A percentile compares a stretch with the other conserved stretches of the same genome.
Conservation (phyloP, 2,329 filamentous ascomycete genomes). For the Aspergillus sp. region DNA sequence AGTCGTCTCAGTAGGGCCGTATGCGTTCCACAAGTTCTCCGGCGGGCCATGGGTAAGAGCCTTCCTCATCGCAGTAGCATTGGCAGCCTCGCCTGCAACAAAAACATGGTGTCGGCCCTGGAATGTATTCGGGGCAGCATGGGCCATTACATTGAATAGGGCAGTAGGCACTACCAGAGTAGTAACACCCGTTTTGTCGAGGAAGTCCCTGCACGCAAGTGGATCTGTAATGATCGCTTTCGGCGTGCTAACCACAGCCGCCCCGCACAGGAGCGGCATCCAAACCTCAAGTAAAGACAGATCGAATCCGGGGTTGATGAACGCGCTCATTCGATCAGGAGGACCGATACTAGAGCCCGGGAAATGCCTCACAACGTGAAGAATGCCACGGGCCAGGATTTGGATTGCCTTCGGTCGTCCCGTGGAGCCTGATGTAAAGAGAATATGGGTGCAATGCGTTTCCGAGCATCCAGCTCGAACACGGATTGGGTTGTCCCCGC, state of each 20-base stretch:
- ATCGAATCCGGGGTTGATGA: conserved; percentile 6
- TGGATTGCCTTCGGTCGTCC: conserved; percentile 69
- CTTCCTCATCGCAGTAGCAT: conserved; percentile 1
- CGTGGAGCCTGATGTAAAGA: conserved; percentile 59
- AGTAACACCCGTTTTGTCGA: conserved; percentile 2
- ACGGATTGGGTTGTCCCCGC: background rate
- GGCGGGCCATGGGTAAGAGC: conserved; percentile 5
- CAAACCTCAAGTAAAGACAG: conserved; percentile 5
- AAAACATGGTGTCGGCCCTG: conserved; percentile 3
- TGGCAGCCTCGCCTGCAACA: conserved; percentile 7
- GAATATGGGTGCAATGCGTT: conserved; percentile 2
- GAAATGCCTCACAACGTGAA: conserved; percentile 15
- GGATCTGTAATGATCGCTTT: conserved; percentile 3
- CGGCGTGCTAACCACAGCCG: conserved; percentile 5
- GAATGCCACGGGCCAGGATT: too few species aligned
- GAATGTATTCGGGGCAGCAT: conserved; percentile 3
- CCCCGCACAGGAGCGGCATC: conserved; percentile 4
- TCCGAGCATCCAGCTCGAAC: background rate
- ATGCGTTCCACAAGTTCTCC: conserved; percentile 3
- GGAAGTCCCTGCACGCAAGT: background rate
- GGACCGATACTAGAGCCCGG: conserved; percentile 1
- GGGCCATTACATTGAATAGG: conserved; percentile 3
- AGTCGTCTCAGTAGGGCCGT: conserved; percentile 7
- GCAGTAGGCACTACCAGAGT: conserved; percentile 5
- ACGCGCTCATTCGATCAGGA: conserved; percentile 1